phyloP scores from a whole-genome alignment of 2,329 filamentous ascomycete species.

The Trichoderma guizhouense region DNA sequence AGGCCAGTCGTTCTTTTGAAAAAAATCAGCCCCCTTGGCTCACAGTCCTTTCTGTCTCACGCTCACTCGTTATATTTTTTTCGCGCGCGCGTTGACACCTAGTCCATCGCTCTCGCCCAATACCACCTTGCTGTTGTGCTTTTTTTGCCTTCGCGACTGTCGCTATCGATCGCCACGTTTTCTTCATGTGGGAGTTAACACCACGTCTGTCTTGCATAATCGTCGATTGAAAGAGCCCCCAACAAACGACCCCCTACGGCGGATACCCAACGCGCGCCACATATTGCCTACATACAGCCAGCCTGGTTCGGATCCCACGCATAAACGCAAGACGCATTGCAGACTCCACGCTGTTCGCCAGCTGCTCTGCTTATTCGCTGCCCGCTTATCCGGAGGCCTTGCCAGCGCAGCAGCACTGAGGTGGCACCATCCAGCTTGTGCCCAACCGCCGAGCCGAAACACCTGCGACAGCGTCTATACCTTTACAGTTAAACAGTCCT shows the following conservation, averaged over 20 bases:
- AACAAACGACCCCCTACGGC: conserved; percentile 1
- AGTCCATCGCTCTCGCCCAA: not conserved
- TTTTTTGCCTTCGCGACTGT: not conserved
- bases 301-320: conserved; percentile 12
- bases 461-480: not conserved
- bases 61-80: not conserved
- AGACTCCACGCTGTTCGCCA: conserved; percentile 13
- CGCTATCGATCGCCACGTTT: conserved; percentile 6
- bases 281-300: conserved; percentile 15
- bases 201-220: not conserved
- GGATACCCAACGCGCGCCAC: conserved; percentile 14
- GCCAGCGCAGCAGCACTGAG: conserved; percentile 17
- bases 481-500: not conserved
- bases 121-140: not conserved
- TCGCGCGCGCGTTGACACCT: not conserved
- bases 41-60: not conserved
- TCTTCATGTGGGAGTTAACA: not conserved
- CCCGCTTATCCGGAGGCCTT: conserved; percentile 14
- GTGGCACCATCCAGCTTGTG: conserved; percentile 14
- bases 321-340: conserved; percentile 11
- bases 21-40: conserved; percentile 1
- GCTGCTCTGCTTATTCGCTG: conserved; percentile 13
- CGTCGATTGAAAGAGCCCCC: not conserved
- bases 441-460: conserved; percentile 15
- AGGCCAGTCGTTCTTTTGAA: not conserved